A percentile compares a stretch with the other conserved stretches of the same genome.
Conservation (phyloP, 192 early-diverging fungal genomes). For the Anaeromyces robustus region DNA sequence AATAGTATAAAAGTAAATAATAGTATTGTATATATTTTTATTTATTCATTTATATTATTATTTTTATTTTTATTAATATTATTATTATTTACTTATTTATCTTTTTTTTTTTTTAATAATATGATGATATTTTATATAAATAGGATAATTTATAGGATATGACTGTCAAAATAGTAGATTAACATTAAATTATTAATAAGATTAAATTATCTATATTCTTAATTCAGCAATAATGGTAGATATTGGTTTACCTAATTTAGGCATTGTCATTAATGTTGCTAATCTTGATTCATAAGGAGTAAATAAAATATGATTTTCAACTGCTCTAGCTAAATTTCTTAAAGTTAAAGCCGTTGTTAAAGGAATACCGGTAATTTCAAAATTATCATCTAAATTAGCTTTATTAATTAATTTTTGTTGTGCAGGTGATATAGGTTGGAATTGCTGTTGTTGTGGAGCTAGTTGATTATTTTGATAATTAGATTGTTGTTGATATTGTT, state of each 20-base stretch:
- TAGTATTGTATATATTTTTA: too few relatives aligned
- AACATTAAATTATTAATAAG: too few relatives aligned
- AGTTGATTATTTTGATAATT: not conserved
- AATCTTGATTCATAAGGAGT: not conserved
- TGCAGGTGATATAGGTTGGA: not conserved
- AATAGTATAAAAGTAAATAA: too few relatives aligned
- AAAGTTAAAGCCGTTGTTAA: not conserved
- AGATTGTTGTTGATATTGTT: not conserved
- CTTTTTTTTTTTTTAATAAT: too few relatives aligned
- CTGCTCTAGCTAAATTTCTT: not conserved
- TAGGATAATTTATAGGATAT: too few relatives aligned
- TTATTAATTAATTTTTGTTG: not conserved
- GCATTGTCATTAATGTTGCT: not conserved
- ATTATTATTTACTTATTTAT: too few relatives aligned
- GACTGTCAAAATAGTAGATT: too few relatives aligned
- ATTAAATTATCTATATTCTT: not conserved
- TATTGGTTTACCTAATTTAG: not conserved
- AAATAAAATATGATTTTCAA: not conserved
- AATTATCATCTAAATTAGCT: not conserved
- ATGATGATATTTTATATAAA: too few relatives aligned
- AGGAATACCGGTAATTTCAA: not conserved
- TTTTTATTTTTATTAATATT: too few relatives aligned
- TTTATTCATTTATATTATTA: too few relatives aligned
- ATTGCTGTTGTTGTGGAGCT: not conserved
- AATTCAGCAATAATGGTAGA: not conserved